These are phyloP conservation scores for Microcos paniculata DNA, from an alignment of 345 rosid genomes.

Conservation along the genomic window DNA sequence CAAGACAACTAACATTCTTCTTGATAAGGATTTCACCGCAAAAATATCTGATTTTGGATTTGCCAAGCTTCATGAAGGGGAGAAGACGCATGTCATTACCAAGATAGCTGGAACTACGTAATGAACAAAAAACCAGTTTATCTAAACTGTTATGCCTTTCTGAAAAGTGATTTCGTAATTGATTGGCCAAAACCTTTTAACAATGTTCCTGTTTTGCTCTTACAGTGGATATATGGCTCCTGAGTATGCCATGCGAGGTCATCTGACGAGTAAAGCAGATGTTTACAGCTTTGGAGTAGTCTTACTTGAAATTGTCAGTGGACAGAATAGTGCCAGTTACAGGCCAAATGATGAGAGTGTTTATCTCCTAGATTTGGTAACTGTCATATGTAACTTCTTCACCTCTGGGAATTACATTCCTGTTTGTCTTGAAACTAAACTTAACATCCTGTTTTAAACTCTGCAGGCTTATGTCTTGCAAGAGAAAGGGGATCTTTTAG, in stretches of 20 bases:
- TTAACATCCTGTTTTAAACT: neutral
- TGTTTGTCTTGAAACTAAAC: neutral
- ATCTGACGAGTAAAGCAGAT: slow-evolving; percentile 76
- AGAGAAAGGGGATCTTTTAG: slow-evolving; percentile 9
- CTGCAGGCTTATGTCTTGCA: slow-evolving; percentile 17
- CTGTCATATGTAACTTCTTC: neutral
- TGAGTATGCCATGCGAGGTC: slow-evolving; percentile 83
- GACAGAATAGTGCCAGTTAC: slow-evolving; percentile 52
- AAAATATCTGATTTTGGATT: slow-evolving; percentile 61
- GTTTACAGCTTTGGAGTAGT: slow-evolving; percentile 95
- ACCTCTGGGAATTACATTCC: neutral
- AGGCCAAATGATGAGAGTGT: slow-evolving; percentile 36
- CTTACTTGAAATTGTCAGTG: slow-evolving; percentile 79
- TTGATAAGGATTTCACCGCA: slow-evolving; percentile 46
- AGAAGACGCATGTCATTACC: slow-evolving; percentile 45
- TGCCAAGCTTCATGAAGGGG: slow-evolving; percentile 52
- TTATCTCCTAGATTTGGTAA: slow-evolving; percentile 61
- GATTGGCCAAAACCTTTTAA: neutral
- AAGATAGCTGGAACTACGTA: slow-evolving; percentile 57
- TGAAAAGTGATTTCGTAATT: neutral
- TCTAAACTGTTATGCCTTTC: neutral
- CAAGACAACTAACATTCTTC: slow-evolving; percentile 48
- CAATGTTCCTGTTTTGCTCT: neutral
- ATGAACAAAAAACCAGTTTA: neutral
- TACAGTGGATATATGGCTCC: slow-evolving; percentile 97